Evolutionary conservation across 495 filamentous ascomycete species (phyloP), one percentile per base, ranked within the genome.

Genomic region (Trichoderma reesei): DNA sequence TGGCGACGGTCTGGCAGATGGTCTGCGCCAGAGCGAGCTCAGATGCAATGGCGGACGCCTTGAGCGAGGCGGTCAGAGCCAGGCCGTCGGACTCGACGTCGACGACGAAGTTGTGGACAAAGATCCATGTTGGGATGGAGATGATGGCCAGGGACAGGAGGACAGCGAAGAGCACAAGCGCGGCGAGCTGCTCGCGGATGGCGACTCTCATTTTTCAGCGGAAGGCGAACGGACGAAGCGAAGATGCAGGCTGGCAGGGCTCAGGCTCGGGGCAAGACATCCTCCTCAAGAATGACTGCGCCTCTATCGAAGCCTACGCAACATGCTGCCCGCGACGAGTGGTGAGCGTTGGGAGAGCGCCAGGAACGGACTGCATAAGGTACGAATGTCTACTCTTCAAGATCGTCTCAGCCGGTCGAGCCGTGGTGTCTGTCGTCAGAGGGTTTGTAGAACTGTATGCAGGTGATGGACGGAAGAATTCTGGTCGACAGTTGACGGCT

Each of bases 151-250:
- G 81, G 33, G 86, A 82, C 62, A 88, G 74, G 41, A 91, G 77
- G 14, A 89, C 84, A 38, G 87, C 83, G 61, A 90, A 70, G 51
- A 91, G 74, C 68, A 92, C 88, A 48, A 93, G 81, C 72, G 86
- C 80, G 65, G 81, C 89, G 62, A 95, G 79, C 81, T 95, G 90
- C 76, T 90, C 86, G 66, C 90, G 82, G 70, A 95, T 95, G 31
- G 88, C 85, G 73, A 94, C 85, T 70, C 90, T 82, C 88, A 95
- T 92, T 69, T 74, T 85, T 26, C 26, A 26, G 26, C 72, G 61
- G 63, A 66, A 66, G 67, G 68, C 63, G 71, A 71, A 70, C 46
- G 65, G 65, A 31, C 6, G 44, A 10, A 31, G 11, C n/a, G 20
- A 66, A 65, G 67, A 72, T 67, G 62, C 64, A 64, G 67, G 56